Conservation (phyloP, 495 filamentous ascomycete species). For the Podospora didyma region DNA sequence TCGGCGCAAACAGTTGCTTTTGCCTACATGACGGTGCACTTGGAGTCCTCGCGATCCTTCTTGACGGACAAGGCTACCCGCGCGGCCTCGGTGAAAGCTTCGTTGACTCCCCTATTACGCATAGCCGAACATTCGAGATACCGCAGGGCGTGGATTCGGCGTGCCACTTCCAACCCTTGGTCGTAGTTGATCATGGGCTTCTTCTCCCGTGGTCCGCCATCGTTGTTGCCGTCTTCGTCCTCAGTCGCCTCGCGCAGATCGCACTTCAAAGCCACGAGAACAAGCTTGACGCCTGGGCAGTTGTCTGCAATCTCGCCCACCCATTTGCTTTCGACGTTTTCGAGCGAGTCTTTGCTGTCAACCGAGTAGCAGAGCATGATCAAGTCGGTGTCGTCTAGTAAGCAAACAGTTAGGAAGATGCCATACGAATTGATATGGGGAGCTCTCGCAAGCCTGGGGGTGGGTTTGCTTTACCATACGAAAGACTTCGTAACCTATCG, state of each 20-base stretch:
- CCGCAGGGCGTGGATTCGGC: constrained; percentile 80
- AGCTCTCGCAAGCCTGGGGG: too few relatives aligned
- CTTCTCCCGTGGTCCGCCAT: constrained; percentile 49
- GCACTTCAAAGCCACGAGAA: constrained; percentile 95
- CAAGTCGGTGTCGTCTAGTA: constrained; percentile 77
- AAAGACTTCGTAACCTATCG: constrained; percentile 89
- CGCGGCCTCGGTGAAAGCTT: constrained; percentile 97
- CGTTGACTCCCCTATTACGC: constrained; percentile 93
- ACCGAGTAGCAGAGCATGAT: constrained; percentile 99
- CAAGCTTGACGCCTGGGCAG: constrained; percentile 88
- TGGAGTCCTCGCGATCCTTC: constrained; percentile 51
- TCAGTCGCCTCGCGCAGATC: constrained; percentile 76
- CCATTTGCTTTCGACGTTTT: constrained; percentile 98
- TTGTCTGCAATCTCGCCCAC: constrained; percentile 96
- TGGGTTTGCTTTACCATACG: constrained; percentile 58
- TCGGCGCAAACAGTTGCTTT: neutral
- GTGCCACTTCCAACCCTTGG: constrained; percentile 86
- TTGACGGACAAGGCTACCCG: constrained; percentile 93
- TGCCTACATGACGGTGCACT: constrained; percentile 55
- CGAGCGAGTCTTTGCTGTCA: constrained; percentile 90
- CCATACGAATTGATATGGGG: too few relatives aligned
- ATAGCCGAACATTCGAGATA: constrained; percentile 99
- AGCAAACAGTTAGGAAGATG: neutral
- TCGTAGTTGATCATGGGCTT: constrained; percentile 84
- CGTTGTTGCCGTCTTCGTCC: constrained; percentile 44